Conservation (phyloP, 345 rosid species). For the Clausena lansium region DNA sequence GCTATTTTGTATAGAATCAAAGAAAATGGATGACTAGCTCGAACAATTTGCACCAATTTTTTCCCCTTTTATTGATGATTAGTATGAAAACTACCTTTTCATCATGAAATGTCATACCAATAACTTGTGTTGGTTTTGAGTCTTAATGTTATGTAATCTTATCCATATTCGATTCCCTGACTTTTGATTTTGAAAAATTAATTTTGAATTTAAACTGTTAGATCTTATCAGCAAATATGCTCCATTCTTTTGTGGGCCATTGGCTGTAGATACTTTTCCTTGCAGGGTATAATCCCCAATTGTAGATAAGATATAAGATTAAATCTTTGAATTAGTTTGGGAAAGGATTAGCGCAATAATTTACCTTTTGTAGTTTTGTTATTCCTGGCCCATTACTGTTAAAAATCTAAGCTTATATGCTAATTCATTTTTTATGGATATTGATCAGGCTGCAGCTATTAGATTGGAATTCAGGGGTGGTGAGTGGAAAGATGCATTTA, state of each 20-base stretch:
- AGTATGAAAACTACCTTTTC: neutral
- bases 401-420: neutral
- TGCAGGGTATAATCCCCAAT: neutral
- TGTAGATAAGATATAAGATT: neutral
- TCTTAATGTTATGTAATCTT: neutral
- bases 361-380: neutral
- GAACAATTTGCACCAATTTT: neutral
- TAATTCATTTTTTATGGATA: neutral
- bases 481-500: conserved; percentile 76
- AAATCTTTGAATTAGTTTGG: neutral
- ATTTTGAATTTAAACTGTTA: neutral
- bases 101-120: neutral
- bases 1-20: no score
- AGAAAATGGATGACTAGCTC: neutral
- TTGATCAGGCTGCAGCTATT: conserved; percentile 75
- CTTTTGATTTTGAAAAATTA: neutral
- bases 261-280: neutral
- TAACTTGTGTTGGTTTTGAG: neutral
- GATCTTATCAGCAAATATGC: neutral
- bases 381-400: neutral
- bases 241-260: no score
- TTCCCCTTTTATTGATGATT: neutral
- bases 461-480: conserved; percentile 88
- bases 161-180: neutral
- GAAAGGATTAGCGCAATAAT: neutral